phyloP scores from a whole-genome alignment of 1,284 basidiomycete species.

The Sanghuangporus baumii region DNA sequence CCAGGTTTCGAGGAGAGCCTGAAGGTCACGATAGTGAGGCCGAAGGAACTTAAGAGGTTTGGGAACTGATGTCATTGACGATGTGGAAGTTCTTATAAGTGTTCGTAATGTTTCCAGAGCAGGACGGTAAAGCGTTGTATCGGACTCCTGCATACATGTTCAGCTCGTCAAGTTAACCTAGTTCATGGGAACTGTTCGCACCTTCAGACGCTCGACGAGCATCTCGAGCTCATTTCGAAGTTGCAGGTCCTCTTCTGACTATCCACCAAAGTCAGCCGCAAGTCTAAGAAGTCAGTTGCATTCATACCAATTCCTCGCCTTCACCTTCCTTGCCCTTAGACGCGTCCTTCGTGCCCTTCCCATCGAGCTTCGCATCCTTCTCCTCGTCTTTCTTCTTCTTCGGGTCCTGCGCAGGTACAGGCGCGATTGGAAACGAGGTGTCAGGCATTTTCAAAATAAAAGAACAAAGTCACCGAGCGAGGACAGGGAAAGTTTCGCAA shows the following conservation, averaged over 20 bases:
- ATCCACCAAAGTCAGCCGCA: slow-evolving; percentile 2
- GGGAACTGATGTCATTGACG: slow-evolving; percentile 99
- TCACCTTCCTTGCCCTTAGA: slow-evolving; percentile 49
- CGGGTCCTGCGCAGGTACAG: slow-evolving; percentile 66
- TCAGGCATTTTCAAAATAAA: slow-evolving; percentile 9
- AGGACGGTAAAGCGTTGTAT: slow-evolving; percentile 81
- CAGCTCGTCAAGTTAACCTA: slow-evolving; percentile 7
- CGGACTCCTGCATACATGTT: slow-evolving; percentile 63
- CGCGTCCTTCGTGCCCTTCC: slow-evolving; percentile 39
- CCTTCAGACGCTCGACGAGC: slow-evolving; percentile 93
- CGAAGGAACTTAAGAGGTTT: slow-evolving; percentile 99
- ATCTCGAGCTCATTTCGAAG: slow-evolving; percentile 96
- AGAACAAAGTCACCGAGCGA: not conserved
- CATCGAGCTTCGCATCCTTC: slow-evolving; percentile 27
- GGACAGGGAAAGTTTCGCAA: not conserved
- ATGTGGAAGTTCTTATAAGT: slow-evolving; percentile 94
- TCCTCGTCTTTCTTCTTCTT: slow-evolving; percentile 62
- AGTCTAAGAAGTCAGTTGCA: not conserved
- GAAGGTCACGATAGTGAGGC: slow-evolving; percentile 89
- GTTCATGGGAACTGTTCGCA: slow-evolving; percentile 28
- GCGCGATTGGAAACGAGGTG: slow-evolving; percentile 14
- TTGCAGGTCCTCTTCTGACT: slow-evolving; percentile 96
- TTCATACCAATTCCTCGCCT: slow-evolving; percentile 77
- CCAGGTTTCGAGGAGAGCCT: slow-evolving; percentile 81
- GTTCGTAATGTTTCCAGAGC: slow-evolving; percentile 93